phyloP scores from a whole-genome alignment of 1,284 basidiomycete genomes.

The Austroboletus novae-zelandiae region DNA sequence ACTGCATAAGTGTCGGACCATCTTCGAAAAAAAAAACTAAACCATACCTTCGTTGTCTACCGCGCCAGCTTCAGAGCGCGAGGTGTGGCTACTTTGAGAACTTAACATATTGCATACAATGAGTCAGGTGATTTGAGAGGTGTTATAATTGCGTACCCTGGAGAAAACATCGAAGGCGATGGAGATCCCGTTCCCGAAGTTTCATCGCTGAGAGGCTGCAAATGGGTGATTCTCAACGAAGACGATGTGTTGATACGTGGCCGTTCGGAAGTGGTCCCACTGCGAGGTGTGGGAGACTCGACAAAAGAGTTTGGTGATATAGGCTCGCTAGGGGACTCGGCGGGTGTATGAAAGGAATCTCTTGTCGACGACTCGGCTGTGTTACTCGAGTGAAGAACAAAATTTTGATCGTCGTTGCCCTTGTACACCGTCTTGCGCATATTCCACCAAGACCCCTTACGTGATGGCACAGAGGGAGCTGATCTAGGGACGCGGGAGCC shows the following conservation, averaged over 20 bases:
- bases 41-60: conserved; percentile 17
- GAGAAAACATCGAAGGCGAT: conserved; percentile 6
- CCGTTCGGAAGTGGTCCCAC: background rate
- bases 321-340: conserved; percentile 13
- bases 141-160: conserved; percentile 10
- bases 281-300: conserved; percentile 10
- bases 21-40: background rate
- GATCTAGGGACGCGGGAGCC: conserved; percentile 7
- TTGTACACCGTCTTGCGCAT: background rate
- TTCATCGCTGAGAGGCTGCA: conserved; percentile 11
- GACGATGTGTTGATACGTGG: conserved; percentile 2
- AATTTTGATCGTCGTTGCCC: background rate
- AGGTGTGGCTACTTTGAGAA: conserved; percentile 14
- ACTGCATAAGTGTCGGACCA: background rate
- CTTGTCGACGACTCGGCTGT: background rate
- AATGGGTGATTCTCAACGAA: background rate
- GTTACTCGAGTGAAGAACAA: background rate
- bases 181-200: conserved; percentile 6
- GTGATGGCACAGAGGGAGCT: background rate
- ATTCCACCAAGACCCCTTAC: background rate
- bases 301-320: conserved; percentile 11
- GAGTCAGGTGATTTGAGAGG: background rate
- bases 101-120: conserved; percentile 10
- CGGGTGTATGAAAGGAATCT: conserved; percentile 12
- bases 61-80: conserved; percentile 9